phyloP scores from a whole-genome alignment of 2,329 filamentous ascomycete genomes.

The Leptodontidium sp. region DNA sequence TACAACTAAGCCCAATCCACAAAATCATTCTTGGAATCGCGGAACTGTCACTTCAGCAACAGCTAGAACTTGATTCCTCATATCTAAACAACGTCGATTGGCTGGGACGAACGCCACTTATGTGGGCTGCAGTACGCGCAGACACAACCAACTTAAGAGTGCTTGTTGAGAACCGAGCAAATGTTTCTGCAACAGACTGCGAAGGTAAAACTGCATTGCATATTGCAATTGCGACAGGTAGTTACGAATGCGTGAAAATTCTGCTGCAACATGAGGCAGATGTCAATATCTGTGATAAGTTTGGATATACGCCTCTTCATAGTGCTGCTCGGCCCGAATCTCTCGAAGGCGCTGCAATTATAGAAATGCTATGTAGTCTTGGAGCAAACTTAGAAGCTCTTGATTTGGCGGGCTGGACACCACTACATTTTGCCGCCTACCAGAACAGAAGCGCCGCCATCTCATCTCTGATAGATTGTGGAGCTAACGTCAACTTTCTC shows the following conservation, averaged over 20 bases:
- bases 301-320: constrained; percentile 5
- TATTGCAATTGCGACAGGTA: not conserved
- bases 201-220: constrained; percentile 5
- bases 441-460: too few species aligned
- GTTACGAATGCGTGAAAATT: constrained; percentile 7
- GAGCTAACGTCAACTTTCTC: too few species aligned
- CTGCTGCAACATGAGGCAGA: not conserved
- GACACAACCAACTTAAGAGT: not conserved
- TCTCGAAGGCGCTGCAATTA: constrained; percentile 2
- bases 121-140: constrained; percentile 16
- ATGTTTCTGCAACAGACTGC: not conserved
- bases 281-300: not conserved
- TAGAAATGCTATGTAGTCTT: not conserved
- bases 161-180: not conserved
- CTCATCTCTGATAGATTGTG: too few species aligned
- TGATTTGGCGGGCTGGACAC: not conserved
- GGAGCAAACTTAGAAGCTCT: constrained; percentile 2
- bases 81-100: constrained; percentile 8
- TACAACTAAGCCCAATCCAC: constrained; percentile 13
- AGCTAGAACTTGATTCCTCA: constrained; percentile 12
- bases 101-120: constrained; percentile 9
- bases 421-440: not conserved
- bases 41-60: constrained; percentile 2
- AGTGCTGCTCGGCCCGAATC: not conserved
- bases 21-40: constrained; percentile 6